Evolutionary conservation across 2,329 filamentous ascomycete genomes (phyloP).

Genomic region (Elsinoe arachidis): DNA sequence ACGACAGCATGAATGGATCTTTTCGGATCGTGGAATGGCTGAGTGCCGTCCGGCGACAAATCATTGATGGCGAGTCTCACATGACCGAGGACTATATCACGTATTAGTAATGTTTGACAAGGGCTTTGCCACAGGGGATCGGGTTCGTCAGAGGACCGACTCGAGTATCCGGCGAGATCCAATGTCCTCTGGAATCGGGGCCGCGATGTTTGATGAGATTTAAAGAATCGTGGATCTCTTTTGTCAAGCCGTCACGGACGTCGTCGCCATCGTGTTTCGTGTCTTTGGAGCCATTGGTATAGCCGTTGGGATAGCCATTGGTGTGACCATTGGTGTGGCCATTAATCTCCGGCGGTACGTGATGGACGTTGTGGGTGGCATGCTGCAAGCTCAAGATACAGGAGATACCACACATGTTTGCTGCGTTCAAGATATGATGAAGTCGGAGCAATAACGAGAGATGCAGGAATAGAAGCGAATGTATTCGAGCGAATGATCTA

Average conservation of each 20-base stretch:
- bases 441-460: background rate
- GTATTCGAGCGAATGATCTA: slow-evolving; percentile 11
- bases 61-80: slow-evolving; percentile 48
- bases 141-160: slow-evolving; percentile 30
- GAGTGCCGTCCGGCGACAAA: slow-evolving; percentile 38
- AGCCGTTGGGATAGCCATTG: slow-evolving; percentile 16
- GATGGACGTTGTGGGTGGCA: slow-evolving; percentile 15
- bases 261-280: slow-evolving; percentile 1
- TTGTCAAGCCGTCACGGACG: slow-evolving; percentile 17
- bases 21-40: slow-evolving; percentile 35
- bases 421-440: background rate
- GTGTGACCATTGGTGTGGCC: slow-evolving; percentile 6
- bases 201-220: slow-evolving; percentile 38
- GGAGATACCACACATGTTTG: slow-evolving; percentile 25
- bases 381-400: slow-evolving; percentile 21
- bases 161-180: slow-evolving; percentile 37
- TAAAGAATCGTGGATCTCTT: slow-evolving; percentile 25
- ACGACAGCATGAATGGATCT: slow-evolving; percentile 46
- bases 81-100: slow-evolving; percentile 37
- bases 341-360: background rate
- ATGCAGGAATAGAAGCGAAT: background rate
- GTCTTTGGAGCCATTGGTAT: background rate
- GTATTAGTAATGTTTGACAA: slow-evolving; percentile 15
- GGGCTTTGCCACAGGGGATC: slow-evolving; percentile 9
- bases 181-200: slow-evolving; percentile 38